Conservation (phyloP, 1,139 yeast species). For the Pichia sp. region DNA sequence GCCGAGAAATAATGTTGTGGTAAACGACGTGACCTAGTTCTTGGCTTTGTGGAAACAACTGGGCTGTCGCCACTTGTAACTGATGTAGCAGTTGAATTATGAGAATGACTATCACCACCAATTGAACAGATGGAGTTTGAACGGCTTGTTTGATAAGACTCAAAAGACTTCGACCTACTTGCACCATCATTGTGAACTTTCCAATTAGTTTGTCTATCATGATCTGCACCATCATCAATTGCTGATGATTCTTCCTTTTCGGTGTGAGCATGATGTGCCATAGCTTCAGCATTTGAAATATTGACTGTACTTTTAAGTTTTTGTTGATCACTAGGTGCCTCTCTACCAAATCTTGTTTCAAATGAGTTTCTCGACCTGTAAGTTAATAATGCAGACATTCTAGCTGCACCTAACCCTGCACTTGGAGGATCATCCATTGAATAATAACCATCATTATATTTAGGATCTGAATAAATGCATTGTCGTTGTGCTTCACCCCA, state of each 20-base stretch:
- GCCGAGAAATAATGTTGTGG: constrained; percentile 93
- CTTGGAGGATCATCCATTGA: constrained; percentile 69
- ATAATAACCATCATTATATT: constrained; percentile 85
- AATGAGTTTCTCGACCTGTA: constrained; percentile 89
- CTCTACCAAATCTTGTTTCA: constrained; percentile 82
- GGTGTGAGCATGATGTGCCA: neutral
- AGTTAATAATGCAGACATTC: constrained; percentile 93
- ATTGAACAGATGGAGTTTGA: constrained; percentile 18
- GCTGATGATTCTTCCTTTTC: constrained; percentile 17
- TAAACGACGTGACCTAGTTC: constrained; percentile 31
- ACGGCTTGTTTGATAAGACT: constrained; percentile 18
- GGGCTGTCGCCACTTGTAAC: constrained; percentile 3
- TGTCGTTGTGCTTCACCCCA: constrained; percentile 99
- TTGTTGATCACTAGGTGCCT: constrained; percentile 36
- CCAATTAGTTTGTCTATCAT: constrained; percentile 45
- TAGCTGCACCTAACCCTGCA: constrained; percentile 87
- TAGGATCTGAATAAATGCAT: constrained; percentile 90
- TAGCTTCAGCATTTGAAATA: neutral
- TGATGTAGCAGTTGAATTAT: constrained; percentile 10
- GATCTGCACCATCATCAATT: constrained; percentile 12
- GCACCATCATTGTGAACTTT: constrained; percentile 64
- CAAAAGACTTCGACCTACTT: constrained; percentile 22
- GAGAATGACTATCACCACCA: constrained; percentile 8
- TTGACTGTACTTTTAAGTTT: constrained; percentile 17
- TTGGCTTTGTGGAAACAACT: constrained; percentile 5